Conservation (phyloP, 2,329 filamentous ascomycete genomes). For the Chaetomiaceae sp. region DNA sequence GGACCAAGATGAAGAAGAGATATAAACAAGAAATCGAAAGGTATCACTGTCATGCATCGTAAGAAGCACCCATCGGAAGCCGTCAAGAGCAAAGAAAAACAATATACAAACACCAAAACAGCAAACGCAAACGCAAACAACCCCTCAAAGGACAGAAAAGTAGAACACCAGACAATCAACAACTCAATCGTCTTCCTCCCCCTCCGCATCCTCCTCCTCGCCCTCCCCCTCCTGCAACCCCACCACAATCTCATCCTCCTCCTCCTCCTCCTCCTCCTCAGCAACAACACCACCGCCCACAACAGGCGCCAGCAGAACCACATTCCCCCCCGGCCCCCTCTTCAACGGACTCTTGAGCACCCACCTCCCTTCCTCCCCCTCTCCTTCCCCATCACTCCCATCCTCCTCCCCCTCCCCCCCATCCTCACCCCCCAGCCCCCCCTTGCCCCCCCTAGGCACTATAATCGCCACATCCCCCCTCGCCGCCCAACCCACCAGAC, state of each 20-base stretch:
- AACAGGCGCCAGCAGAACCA: slow-evolving; percentile 4
- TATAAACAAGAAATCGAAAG: background rate
- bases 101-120: background rate
- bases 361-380: slow-evolving; percentile 26
- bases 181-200: slow-evolving; percentile 8
- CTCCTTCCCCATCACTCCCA: background rate
- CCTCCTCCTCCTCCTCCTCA: background rate
- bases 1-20: background rate
- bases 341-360: slow-evolving; percentile 29
- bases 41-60: background rate
- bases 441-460: background rate
- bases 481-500: slow-evolving; percentile 37
- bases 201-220: slow-evolving; percentile 4
- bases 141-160: background rate
- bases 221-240: background rate
- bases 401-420: too few species aligned
- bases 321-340: slow-evolving; percentile 8
- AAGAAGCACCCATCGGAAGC: too few species aligned
- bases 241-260: background rate
- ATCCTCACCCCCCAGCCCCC: background rate
- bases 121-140: background rate
- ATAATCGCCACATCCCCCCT: slow-evolving; percentile 35
- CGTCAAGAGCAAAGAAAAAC: background rate
- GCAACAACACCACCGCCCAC: background rate
- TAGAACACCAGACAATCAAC: background rate